phyloP scores from a whole-genome alignment of 352 stramenopile species.

The Globisporangium camurandrum region DNA sequence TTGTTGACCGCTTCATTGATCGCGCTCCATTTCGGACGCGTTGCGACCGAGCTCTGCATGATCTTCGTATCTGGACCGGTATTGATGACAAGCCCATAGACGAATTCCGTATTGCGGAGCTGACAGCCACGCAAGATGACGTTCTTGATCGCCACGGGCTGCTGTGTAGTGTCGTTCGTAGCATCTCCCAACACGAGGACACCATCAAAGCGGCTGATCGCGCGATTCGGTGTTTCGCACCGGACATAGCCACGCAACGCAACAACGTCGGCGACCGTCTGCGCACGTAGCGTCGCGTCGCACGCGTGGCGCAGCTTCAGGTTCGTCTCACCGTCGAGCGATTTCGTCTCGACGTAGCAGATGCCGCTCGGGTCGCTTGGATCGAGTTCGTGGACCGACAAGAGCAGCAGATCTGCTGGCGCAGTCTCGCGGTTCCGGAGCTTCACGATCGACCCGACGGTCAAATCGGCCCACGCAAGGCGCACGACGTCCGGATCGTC shows the following conservation, averaged over 20 bases:
- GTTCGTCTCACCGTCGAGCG: conserved; percentile 91
- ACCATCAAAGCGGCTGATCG: conserved; percentile 73
- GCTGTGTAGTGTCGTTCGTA: neutral
- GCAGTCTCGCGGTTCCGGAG: conserved; percentile 71
- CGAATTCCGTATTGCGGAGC: conserved; percentile 85
- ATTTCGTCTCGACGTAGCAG: conserved; percentile 91
- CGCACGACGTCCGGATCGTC: conserved; percentile 33
- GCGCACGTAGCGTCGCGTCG: conserved; percentile 69
- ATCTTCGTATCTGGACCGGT: conserved; percentile 81
- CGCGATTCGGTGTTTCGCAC: conserved; percentile 73
- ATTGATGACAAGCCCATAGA: conserved; percentile 87
- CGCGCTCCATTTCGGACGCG: conserved; percentile 68
- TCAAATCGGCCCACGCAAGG: conserved; percentile 68
- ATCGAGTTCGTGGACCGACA: conserved; percentile 66
- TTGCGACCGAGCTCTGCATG: conserved; percentile 65
- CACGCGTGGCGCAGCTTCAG: conserved; percentile 84
- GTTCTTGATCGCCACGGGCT: conserved; percentile 78
- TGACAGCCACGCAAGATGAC: conserved; percentile 82
- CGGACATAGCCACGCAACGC: conserved; percentile 50
- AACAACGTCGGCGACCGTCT: conserved; percentile 65
- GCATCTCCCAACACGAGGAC: neutral
- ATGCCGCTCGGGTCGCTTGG: conserved; percentile 32
- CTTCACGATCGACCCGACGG: conserved; percentile 80
- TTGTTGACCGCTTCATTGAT: conserved; percentile 77
- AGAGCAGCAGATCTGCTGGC: conserved; percentile 80